Percentiles rank a stretch among this genome's conserved stretches.
Conservation (phyloP, 257 asterid species). For the Jacaranda copaia region DNA sequence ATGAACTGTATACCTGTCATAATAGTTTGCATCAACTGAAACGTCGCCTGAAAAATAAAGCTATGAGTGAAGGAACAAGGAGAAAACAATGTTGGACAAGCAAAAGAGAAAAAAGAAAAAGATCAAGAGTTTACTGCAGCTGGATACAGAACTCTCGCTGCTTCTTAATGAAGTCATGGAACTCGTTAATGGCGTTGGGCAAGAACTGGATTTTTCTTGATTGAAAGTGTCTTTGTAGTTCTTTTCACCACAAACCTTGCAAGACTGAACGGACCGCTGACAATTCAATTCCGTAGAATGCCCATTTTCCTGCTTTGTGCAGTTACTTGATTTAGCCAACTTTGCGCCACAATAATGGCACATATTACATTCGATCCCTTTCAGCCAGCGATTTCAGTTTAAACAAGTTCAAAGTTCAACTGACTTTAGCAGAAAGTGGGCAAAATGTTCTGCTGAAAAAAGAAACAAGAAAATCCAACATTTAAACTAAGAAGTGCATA, state of each 20-base stretch:
- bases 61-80: slow-evolving; percentile 24
- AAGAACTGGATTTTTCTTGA: slow-evolving; percentile 45
- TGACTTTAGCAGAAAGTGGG: slow-evolving; percentile 2
- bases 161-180: slow-evolving; percentile 57
- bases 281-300: slow-evolving; percentile 38
- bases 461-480: not conserved
- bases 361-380: slow-evolving; percentile 48
- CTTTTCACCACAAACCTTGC: slow-evolving; percentile 54
- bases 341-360: slow-evolving; percentile 61
- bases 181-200: slow-evolving; percentile 51
- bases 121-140: slow-evolving; percentile 56
- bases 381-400: slow-evolving; percentile 42
- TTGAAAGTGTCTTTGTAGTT: slow-evolving; percentile 41
- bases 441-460: not conserved
- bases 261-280: slow-evolving; percentile 38
- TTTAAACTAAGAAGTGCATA: not conserved
- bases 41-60: slow-evolving; percentile 66
- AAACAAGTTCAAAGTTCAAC: slow-evolving; percentile 23
- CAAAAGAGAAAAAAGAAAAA: slow-evolving; percentile 15
- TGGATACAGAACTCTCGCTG: slow-evolving; percentile 61
- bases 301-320: slow-evolving; percentile 51
- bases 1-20: slow-evolving; percentile 56
- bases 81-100: slow-evolving; percentile 5
- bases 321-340: slow-evolving; percentile 44
- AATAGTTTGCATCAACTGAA: slow-evolving; percentile 62